Base-by-base conservation (phyloP, 805 yeast species). In the Priceomyces fermenticarens region DNA sequence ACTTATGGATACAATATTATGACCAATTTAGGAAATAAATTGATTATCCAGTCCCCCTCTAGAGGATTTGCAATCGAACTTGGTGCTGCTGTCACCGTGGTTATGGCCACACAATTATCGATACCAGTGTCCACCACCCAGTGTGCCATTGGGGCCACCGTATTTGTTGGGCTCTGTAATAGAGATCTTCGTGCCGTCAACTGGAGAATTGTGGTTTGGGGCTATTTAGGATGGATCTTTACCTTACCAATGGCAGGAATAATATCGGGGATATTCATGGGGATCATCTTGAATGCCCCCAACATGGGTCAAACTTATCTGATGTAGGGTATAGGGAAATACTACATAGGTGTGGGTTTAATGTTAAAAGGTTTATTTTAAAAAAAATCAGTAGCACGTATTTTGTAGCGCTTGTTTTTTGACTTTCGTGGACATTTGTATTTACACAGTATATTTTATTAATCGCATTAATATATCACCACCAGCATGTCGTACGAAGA, bases 111-210 rank as follows among this genome's bases (percentile, higher is more conserved):
- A 4, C 84, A 81, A 59, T 70, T 84, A 47, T 67, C 73, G 4
- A 79, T 84, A 47, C 91, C 91, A 35, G 78, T 83, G 26, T 83
- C 89, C 6, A 85, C 91, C 23, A 85, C 91, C 3, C 90, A 84
- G 62, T 76, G 81, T 58, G 87, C 88, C 10, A 83, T 80, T 42
- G 91, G 91, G 44, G 87, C 88, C 44, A 81, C 86, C 30, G 87
- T 84, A 5, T 78, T 77, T 53, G 86, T 85, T 48, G 91, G 89
- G 41, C 66, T 83, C 44, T 82, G 88, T 65, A 85, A 84, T 70
- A 67, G 66, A 51, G 85, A 80, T 54, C 48, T 70, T 52, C 75
- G 63, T 49, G 75, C 85, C 4, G 83, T 83, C 44, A 84, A 85
- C 69, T 85, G 89, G 89, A 75, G 85, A 66, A 78, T 82, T 79